These are phyloP conservation scores for Lasiosphaeris hirsuta DNA, from an alignment of 495 filamentous ascomycete species.

Conservation along the genomic window DNA sequence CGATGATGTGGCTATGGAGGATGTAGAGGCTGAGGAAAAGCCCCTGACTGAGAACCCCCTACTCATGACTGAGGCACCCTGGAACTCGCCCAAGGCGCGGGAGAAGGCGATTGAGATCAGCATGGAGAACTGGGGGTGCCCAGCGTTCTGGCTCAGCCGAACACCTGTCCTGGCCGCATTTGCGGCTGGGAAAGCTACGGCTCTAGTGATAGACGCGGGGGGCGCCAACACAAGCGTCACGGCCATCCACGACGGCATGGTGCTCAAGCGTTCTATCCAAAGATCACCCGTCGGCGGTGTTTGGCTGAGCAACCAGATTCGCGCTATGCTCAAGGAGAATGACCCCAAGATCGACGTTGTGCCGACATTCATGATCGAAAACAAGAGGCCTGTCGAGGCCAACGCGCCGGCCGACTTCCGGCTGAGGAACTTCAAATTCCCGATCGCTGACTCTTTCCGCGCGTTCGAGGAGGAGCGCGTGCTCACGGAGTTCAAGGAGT, in stretches of 20 bases:
- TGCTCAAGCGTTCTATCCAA: constrained; percentile 83
- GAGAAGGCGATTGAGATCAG: constrained; percentile 91
- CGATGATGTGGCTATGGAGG: constrained; percentile 52
- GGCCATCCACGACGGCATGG: constrained; percentile 89
- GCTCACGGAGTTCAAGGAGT: constrained; percentile 94
- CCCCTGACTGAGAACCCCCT: constrained; percentile 83
- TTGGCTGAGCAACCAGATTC: constrained; percentile 84
- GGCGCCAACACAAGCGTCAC: constrained; percentile 88
- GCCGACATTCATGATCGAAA: constrained; percentile 81
- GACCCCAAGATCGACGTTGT: constrained; percentile 77
- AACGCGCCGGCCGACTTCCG: constrained; percentile 62
- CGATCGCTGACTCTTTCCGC: constrained; percentile 70
- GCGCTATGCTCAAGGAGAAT: constrained; percentile 67
- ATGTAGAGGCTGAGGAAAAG: constrained; percentile 66
- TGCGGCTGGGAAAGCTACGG: constrained; percentile 85
- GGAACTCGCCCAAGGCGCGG: constrained; percentile 81
- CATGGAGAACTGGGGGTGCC: constrained; percentile 92
- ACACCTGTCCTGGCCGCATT: constrained; percentile 63
- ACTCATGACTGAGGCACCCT: constrained; percentile 89
- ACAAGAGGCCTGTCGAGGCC: constrained; percentile 85
- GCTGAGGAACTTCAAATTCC: constrained; percentile 57
- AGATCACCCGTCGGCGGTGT: constrained; percentile 81
- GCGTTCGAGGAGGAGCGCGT: constrained; percentile 87
- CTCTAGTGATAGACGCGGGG: constrained; percentile 87
- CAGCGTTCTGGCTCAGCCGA: constrained; percentile 82